phyloP scores from a whole-genome alignment of 768 basidiomycete genomes.

The Neoboletus brunneissimus region DNA sequence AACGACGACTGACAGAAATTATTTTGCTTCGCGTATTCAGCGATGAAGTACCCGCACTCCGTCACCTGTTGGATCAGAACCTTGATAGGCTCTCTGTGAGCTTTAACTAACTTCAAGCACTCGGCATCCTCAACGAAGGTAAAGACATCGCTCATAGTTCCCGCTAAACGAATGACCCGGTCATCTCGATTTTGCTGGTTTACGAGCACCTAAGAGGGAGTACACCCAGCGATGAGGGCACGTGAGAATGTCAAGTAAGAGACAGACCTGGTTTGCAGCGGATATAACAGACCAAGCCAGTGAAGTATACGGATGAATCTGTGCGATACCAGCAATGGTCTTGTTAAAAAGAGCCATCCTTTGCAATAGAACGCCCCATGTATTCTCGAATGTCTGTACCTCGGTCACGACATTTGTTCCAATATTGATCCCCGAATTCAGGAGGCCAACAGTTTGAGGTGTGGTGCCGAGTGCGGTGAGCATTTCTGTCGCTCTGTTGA shows the following conservation, averaged over 20 bases:
- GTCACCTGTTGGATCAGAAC: slow-evolving; percentile 20
- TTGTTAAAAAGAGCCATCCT: slow-evolving; percentile 15
- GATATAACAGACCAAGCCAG: slow-evolving; percentile 25
- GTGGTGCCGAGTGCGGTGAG: neutral
- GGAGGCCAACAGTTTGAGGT: neutral
- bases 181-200: slow-evolving; percentile 18
- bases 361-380: slow-evolving; percentile 13
- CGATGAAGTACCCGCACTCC: slow-evolving; percentile 25
- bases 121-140: slow-evolving; percentile 13
- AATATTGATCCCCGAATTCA: neutral
- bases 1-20: slow-evolving; percentile 14
- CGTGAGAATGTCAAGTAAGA: neutral
- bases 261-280: slow-evolving; percentile 17
- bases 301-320: slow-evolving; percentile 20
- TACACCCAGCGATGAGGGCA: neutral
- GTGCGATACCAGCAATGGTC: slow-evolving; percentile 8
- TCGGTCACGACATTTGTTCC: neutral
- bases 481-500: slow-evolving; percentile 3
- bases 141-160: slow-evolving; percentile 11
- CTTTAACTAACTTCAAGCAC: slow-evolving; percentile 6
- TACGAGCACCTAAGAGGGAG: slow-evolving; percentile 11
- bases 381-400: slow-evolving; percentile 17
- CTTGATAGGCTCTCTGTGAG: slow-evolving; percentile 7
- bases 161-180: slow-evolving; percentile 18
- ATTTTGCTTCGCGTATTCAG: slow-evolving; percentile 17